These are phyloP conservation scores for Xylaria sp. DNA, from an alignment of 2,329 filamentous ascomycete species.

Conservation along the genomic window DNA sequence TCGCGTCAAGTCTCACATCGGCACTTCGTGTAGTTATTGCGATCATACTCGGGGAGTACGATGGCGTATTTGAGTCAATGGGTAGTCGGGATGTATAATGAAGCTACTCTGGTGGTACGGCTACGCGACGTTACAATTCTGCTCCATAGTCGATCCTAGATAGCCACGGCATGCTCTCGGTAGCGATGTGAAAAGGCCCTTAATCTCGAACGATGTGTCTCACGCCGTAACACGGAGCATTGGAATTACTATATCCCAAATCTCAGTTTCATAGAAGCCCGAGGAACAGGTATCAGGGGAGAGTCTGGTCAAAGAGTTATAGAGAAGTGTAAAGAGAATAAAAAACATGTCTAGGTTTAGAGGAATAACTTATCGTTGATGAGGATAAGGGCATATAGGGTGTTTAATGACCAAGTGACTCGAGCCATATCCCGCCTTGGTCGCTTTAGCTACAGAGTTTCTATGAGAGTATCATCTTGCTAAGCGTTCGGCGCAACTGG, in stretches of 20 bases:
- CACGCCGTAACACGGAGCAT: background rate
- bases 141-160: background rate
- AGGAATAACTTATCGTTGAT: too few species aligned
- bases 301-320: background rate
- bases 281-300: background rate
- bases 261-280: background rate
- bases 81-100: background rate
- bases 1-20: background rate
- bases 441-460: too few species aligned
- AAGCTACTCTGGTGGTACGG: background rate
- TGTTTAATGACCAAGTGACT: too few species aligned
- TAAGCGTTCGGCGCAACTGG: too few species aligned
- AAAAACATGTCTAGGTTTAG: too few species aligned
- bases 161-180: background rate
- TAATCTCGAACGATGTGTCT: background rate
- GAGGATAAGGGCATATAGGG: too few species aligned
- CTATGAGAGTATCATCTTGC: too few species aligned
- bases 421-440: too few species aligned
- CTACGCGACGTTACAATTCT: background rate
- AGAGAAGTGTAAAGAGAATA: too few species aligned
- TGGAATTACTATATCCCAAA: background rate
- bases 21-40: background rate
- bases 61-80: background rate
- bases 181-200: background rate
- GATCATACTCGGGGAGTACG: constrained; percentile 16